A percentile compares a stretch with the other conserved stretches of the same genome.
Evolutionary conservation across 140 eudicot genomes (phyloP).

Genomic region (Bidens hawaiensis): DNA sequence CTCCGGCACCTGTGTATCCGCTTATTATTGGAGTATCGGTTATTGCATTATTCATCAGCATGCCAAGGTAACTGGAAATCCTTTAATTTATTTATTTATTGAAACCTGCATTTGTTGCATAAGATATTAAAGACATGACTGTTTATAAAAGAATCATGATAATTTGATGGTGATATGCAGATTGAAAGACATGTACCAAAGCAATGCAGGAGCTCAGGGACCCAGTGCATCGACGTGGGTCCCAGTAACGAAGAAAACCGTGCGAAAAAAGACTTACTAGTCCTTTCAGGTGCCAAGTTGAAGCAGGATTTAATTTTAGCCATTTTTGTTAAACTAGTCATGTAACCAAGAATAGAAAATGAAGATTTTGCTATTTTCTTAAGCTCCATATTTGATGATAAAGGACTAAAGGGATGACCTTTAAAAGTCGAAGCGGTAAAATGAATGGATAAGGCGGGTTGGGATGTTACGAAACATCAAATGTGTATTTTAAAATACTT

Average conservation of each 20-base stretch:
- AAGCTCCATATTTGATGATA: no score
- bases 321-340: constrained; percentile 26
- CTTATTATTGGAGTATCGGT: constrained; percentile 72
- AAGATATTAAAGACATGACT: not conserved
- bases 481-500: not conserved
- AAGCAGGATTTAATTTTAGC: not conserved
- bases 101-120: not conserved
- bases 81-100: not conserved
- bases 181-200: constrained; percentile 74
- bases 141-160: no score
- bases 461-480: not conserved
- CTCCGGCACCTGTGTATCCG: constrained; percentile 90
- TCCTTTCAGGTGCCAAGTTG: not conserved
- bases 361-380: constrained; percentile 12
- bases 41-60: constrained; percentile 64
- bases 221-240: constrained; percentile 34
- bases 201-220: constrained; percentile 57
- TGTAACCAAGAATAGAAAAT: constrained; percentile 9
- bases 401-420: no score
- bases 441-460: not conserved
- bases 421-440: not conserved
- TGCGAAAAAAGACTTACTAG: constrained; percentile 84
- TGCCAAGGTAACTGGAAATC: constrained; percentile 65
- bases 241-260: constrained; percentile 70
- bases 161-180: constrained; percentile 32